phyloP scores from a whole-genome alignment of 202 grass and related monocot species.

The Elaeis oleifera region DNA sequence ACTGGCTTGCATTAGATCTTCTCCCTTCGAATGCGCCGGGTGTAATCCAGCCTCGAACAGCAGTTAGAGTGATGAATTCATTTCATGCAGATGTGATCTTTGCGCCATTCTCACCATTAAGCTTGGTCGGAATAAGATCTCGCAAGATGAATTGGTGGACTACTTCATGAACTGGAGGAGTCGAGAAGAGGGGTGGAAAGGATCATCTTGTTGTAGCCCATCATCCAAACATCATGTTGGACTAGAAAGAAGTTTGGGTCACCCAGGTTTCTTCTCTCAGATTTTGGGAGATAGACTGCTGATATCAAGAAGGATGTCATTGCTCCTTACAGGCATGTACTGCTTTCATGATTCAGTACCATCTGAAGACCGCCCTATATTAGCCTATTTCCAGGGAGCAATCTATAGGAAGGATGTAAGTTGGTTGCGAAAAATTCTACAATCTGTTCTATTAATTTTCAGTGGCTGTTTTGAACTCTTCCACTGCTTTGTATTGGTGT shows the following conservation, averaged over 20 bases:
- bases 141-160: constrained; percentile 59
- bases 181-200: constrained; percentile 52
- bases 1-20: constrained; percentile 70
- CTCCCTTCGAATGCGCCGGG: constrained; percentile 30
- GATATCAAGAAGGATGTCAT: constrained; percentile 83
- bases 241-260: constrained; percentile 46
- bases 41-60: constrained; percentile 33
- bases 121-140: constrained; percentile 43
- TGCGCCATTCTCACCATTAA: constrained; percentile 79
- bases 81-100: constrained; percentile 61
- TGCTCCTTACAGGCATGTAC: constrained; percentile 67
- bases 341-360: constrained; percentile 36
- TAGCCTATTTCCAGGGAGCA: constrained; percentile 80
- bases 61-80: constrained; percentile 48
- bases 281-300: constrained; percentile 78
- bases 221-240: constrained; percentile 84
- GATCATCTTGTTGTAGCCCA: constrained; percentile 75
- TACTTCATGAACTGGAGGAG: constrained; percentile 37
- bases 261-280: constrained; percentile 68
- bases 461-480: neutral
- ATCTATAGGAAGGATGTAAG: constrained; percentile 79
- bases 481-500: neutral
- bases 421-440: neutral
- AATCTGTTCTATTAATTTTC: neutral
- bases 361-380: constrained; percentile 36